phyloP scores from a whole-genome alignment of 495 filamentous ascomycete species.

The Mytilinidion resinicola region DNA sequence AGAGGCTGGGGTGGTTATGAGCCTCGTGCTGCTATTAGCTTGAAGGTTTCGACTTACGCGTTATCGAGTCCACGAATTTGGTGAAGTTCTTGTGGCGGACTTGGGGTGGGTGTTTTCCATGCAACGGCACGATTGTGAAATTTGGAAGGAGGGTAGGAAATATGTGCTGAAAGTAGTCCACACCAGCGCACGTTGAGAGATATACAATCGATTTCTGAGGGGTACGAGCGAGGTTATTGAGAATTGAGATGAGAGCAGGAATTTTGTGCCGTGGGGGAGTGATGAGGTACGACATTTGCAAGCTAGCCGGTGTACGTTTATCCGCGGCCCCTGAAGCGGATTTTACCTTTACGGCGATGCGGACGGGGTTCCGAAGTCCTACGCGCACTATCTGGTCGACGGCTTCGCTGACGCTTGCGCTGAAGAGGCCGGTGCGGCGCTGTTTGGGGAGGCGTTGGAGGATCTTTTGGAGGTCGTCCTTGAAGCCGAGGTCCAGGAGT shows the following conservation, averaged over 20 bases:
- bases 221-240: slow-evolving; percentile 59
- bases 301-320: slow-evolving; percentile 75
- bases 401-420: slow-evolving; percentile 85
- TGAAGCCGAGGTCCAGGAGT: slow-evolving; percentile 91
- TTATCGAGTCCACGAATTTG: slow-evolving; percentile 60
- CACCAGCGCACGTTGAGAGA: slow-evolving; percentile 88
- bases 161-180: slow-evolving; percentile 81
- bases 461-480: slow-evolving; percentile 80
- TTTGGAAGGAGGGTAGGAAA: slow-evolving; percentile 58
- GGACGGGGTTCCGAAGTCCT: slow-evolving; percentile 87
- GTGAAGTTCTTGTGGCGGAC: slow-evolving; percentile 74
- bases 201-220: slow-evolving; percentile 89
- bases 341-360: slow-evolving; percentile 86
- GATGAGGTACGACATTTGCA: slow-evolving; percentile 86
- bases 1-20: slow-evolving; percentile 42
- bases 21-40: no score
- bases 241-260: slow-evolving; percentile 61
- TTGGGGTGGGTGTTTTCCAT: slow-evolving; percentile 80
- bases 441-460: slow-evolving; percentile 83
- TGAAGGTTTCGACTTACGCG: background rate
- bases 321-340: slow-evolving; percentile 69
- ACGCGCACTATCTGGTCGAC: slow-evolving; percentile 87
- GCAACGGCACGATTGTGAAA: slow-evolving; percentile 69
- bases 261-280: slow-evolving; percentile 70
- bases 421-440: slow-evolving; percentile 86